A percentile compares a stretch with the other conserved stretches of the same genome.
phyloP scores from a whole-genome alignment of 345 rosid species.

The Raphanus raphanistrum region DNA sequence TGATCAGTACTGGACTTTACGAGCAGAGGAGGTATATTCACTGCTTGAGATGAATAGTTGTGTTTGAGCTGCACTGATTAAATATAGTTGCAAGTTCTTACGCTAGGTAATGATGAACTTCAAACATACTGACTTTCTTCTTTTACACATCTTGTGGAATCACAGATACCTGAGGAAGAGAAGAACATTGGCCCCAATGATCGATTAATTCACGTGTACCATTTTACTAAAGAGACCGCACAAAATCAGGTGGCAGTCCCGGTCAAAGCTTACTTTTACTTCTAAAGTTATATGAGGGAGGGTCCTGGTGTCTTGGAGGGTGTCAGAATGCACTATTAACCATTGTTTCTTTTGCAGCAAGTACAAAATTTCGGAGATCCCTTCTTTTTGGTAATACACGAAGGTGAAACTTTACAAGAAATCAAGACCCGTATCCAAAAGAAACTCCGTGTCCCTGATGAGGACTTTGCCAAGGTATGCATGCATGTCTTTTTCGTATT shows the following conservation, averaged over 20 bases:
- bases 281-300: background rate
- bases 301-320: background rate
- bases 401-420: conserved; percentile 81
- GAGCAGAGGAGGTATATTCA: conserved; percentile 87
- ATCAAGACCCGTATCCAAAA: conserved; percentile 74
- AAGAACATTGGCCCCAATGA: conserved; percentile 77
- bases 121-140: conserved; percentile 5
- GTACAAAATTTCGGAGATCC: conserved; percentile 96
- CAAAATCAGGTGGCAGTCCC: conserved; percentile 62
- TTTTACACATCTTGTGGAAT: conserved; percentile 14
- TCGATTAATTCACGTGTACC: conserved; percentile 89
- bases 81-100: background rate
- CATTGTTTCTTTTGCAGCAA: conserved; percentile 52
- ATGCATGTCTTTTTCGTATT: background rate
- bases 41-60: conserved; percentile 15
- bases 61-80: conserved; percentile 2
- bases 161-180: conserved; percentile 86
- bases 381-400: conserved; percentile 85
- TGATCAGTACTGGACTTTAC: conserved; percentile 97
- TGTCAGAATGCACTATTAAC: background rate
- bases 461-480: conserved; percentile 82
- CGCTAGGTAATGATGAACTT: background rate
- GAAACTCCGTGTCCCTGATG: conserved; percentile 83
- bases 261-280: conserved; percentile 9
- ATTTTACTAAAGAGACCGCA: conserved; percentile 70